A percentile compares a stretch with the other conserved stretches of the same genome.
These are phyloP conservation scores for Fomitopsis schrenkii DNA, from an alignment of 1,284 basidiomycete genomes.

Conservation along the genomic window DNA sequence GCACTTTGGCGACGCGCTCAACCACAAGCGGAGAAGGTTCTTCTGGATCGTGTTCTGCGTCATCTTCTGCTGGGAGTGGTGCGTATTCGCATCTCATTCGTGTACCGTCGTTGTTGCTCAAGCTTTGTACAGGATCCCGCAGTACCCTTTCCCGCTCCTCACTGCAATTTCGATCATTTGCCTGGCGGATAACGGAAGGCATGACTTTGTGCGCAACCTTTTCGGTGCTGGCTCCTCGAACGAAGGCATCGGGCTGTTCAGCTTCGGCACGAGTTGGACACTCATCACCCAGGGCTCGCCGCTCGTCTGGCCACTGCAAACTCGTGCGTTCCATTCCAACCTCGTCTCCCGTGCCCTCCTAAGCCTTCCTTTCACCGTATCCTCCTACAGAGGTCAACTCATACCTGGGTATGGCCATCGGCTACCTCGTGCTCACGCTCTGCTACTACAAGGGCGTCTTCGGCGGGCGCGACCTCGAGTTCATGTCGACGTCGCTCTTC, in stretches of 20 bases:
- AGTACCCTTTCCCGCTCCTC: conserved; percentile 40
- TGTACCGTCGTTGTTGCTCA: background rate
- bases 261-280: conserved; percentile 48
- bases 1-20: conserved; percentile 43
- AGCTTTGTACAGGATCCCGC: conserved; percentile 29
- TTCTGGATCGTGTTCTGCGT: conserved; percentile 53
- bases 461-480: conserved; percentile 41
- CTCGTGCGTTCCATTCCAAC: conserved; percentile 31
- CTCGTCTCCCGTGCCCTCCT: background rate
- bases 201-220: conserved; percentile 41
- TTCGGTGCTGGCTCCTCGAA: conserved; percentile 51
- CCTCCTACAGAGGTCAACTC: conserved; percentile 34
- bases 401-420: conserved; percentile 45
- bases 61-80: conserved; percentile 50
- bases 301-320: conserved; percentile 46
- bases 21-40: conserved; percentile 42
- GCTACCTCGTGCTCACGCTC: conserved; percentile 42
- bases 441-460: conserved; percentile 49
- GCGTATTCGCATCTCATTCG: background rate
- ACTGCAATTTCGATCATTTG: conserved; percentile 50
- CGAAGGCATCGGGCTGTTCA: conserved; percentile 47
- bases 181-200: conserved; percentile 43
- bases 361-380: background rate
- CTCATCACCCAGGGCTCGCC: conserved; percentile 51
- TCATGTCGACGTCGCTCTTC: conserved; percentile 49